Evolutionary conservation across 2,329 filamentous ascomycete species (phyloP).

Genomic region (Talaromyces sp.): DNA sequence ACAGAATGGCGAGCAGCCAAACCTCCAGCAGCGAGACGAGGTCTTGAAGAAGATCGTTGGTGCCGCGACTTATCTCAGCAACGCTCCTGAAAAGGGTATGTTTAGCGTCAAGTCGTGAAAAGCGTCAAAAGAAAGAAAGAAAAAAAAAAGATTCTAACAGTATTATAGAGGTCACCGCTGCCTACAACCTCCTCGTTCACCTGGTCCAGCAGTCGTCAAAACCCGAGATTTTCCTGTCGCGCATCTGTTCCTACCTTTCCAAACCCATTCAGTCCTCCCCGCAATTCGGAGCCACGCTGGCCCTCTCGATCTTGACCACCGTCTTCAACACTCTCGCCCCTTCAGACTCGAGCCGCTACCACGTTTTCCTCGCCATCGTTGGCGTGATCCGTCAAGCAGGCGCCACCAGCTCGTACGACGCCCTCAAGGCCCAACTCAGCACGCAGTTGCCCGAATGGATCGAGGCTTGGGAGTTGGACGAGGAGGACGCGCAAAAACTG

Average conservation of each 20-base stretch:
- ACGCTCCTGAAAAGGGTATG: constrained; percentile 77
- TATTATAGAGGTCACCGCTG: constrained; percentile 74
- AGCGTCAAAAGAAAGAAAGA: not conserved
- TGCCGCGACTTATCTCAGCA: constrained; percentile 71
- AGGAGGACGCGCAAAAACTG: constrained; percentile 77
- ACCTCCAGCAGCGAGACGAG: constrained; percentile 65
- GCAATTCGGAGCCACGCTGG: constrained; percentile 75
- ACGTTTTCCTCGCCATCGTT: constrained; percentile 85
- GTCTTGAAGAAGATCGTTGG: constrained; percentile 84
- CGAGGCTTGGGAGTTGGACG: constrained; percentile 72
- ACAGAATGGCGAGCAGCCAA: constrained; percentile 50
- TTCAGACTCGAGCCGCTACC: constrained; percentile 74
- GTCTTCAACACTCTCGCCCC: constrained; percentile 89
- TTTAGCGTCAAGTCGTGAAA: not conserved
- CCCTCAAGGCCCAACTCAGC: constrained; percentile 75
- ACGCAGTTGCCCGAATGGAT: constrained; percentile 75
- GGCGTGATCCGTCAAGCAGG: constrained; percentile 70
- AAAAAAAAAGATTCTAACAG: not conserved
- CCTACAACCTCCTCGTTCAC: constrained; percentile 95
- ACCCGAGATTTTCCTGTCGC: constrained; percentile 77
- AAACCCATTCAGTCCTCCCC: constrained; percentile 83
- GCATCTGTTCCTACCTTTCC: constrained; percentile 82
- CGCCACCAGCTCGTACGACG: constrained; percentile 72
- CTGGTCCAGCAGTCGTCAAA: constrained; percentile 82
- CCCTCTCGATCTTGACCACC: constrained; percentile 85